Evolutionary conservation across 768 basidiomycete species (phyloP).

Genomic region (Lactifluus piperatus): DNA sequence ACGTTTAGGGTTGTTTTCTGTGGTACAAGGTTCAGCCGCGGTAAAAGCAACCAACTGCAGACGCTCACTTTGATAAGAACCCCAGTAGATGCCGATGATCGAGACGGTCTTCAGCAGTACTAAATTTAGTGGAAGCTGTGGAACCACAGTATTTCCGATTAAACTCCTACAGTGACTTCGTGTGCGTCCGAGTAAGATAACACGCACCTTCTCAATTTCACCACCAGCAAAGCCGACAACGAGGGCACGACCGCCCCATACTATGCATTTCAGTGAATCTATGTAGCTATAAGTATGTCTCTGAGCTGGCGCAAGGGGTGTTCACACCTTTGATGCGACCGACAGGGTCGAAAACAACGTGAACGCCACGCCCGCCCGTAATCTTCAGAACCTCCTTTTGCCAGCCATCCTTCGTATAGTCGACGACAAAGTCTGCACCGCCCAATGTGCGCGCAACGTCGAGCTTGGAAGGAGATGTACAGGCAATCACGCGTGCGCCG

Average conservation of each 20-base stretch:
- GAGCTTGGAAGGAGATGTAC: conserved; percentile 73
- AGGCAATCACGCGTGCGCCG: conserved; percentile 92
- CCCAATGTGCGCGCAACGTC: conserved; percentile 67
- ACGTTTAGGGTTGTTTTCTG: conserved; percentile 58
- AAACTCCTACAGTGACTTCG: background rate
- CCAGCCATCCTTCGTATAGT: conserved; percentile 78
- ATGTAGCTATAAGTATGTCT: background rate
- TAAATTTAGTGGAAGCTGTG: conserved; percentile 68
- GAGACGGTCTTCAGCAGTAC: conserved; percentile 26
- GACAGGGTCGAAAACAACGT: conserved; percentile 83
- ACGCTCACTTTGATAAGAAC: background rate
- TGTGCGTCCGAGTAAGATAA: background rate
- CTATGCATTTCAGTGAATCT: conserved; percentile 88
- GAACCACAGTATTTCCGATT: background rate
- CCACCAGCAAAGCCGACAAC: conserved; percentile 93
- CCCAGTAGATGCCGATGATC: conserved; percentile 1
- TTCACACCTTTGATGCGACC: conserved; percentile 58
- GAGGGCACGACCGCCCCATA: conserved; percentile 86
- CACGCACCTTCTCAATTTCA: conserved; percentile 65
- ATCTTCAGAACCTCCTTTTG: conserved; percentile 82
- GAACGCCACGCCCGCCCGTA: conserved; percentile 78
- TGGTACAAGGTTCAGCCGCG: background rate
- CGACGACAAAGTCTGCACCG: conserved; percentile 73
- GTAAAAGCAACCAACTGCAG: background rate
- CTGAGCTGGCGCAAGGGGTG: background rate